Evolutionary conservation across 2,329 filamentous ascomycete species (phyloP).

Genomic region (Lecanicillium sp.): DNA sequence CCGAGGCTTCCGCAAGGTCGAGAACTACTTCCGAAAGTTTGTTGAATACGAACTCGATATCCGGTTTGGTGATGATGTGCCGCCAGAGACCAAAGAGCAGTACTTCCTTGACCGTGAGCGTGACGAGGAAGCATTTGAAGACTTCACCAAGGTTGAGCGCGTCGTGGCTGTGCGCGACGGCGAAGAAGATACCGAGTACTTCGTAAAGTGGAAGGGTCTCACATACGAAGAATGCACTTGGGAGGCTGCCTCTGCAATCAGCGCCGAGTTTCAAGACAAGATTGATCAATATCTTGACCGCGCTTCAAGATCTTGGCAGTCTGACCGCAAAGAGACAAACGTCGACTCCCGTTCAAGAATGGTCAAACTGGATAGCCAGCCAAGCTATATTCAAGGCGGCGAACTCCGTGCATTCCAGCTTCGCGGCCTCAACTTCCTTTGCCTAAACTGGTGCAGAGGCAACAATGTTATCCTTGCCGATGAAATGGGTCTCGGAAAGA

Average conservation of each 20-base stretch:
- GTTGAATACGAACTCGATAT: conserved; percentile 75
- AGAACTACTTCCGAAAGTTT: conserved; percentile 88
- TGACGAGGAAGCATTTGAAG: conserved; percentile 77
- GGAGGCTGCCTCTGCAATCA: conserved; percentile 72
- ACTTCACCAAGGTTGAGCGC: conserved; percentile 88
- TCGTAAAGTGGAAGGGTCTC: conserved; percentile 93
- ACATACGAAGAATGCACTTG: conserved; percentile 94
- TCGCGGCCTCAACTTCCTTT: conserved; percentile 88
- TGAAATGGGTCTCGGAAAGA: conserved; percentile 98
- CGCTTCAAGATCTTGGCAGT: conserved; percentile 70
- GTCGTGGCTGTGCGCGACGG: conserved; percentile 78
- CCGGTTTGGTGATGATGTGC: conserved; percentile 65
- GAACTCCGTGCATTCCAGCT: conserved; percentile 90
- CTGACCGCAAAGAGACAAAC: conserved; percentile 71
- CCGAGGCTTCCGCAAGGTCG: conserved; percentile 79
- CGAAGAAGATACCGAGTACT: conserved; percentile 79
- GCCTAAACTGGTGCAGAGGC: conserved; percentile 88
- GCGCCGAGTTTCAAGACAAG: conserved; percentile 72
- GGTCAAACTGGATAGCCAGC: conserved; percentile 70
- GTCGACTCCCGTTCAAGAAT: conserved; percentile 66
- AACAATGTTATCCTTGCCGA: conserved; percentile 97
- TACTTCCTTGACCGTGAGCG: conserved; percentile 93
- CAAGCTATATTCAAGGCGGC: conserved; percentile 75
- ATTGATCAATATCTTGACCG: conserved; percentile 89
- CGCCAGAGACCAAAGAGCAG: conserved; percentile 82